Evolutionary conservation across 176 grass and related monocot species (phyloP).

Genomic region (Triticum urartu): DNA sequence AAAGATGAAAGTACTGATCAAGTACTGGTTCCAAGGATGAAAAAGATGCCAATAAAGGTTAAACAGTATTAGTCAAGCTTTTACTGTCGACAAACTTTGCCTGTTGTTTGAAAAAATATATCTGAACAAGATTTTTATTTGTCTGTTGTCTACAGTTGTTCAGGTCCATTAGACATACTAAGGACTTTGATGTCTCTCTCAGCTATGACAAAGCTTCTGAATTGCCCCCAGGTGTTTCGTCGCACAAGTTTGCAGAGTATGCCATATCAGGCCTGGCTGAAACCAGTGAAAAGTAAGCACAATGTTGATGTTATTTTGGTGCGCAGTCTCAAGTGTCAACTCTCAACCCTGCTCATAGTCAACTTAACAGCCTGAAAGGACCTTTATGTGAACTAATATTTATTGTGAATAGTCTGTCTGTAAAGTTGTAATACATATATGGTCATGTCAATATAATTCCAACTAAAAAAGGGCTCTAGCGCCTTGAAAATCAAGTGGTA

Average conservation of each 20-base stretch:
- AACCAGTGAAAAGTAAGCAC: conserved; percentile 73
- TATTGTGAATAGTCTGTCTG: neutral
- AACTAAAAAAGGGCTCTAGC: neutral
- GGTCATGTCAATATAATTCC: conserved; percentile 6
- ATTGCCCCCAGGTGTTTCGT: conserved; percentile 81
- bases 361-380: neutral
- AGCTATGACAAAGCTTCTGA: conserved; percentile 73
- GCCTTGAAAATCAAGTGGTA: neutral
- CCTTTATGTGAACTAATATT: neutral
- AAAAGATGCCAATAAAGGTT: conserved; percentile 99
- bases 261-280: conserved; percentile 77
- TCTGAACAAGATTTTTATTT: conserved; percentile 2
- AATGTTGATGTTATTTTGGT: conserved; percentile 14
- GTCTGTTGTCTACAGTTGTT: conserved; percentile 67
- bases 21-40: conserved; percentile 84
- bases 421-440: conserved; percentile 6
- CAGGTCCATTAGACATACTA: conserved; percentile 85
- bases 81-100: neutral
- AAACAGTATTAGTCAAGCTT: neutral
- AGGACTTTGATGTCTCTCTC: conserved; percentile 87
- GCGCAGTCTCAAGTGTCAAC: neutral
- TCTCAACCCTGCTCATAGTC: neutral
- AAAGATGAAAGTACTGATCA: conserved; percentile 74
- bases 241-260: conserved; percentile 71
- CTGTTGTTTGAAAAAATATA: neutral